phyloP scores from a whole-genome alignment of 192 early-diverging fungal species.

The Backusella sp. region DNA sequence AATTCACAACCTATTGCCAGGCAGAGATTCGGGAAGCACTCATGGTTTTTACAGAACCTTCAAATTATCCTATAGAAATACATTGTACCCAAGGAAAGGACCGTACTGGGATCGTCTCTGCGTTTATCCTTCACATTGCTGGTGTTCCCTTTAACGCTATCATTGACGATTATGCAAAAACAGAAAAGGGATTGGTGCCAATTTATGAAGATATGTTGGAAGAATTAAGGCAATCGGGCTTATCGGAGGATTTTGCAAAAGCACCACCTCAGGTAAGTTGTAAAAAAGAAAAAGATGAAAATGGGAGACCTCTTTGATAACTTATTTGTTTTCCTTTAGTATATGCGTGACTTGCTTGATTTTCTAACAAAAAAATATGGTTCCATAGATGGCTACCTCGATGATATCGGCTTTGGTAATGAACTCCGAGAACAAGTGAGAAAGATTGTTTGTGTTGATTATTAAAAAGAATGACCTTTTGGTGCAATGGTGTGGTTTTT shows the following conservation, averaged over 20 bases:
- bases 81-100: conserved; percentile 72
- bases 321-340: conserved; percentile 6
- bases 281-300: no score
- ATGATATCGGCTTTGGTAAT: conserved; percentile 15
- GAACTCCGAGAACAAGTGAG: conserved; percentile 16
- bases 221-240: conserved; percentile 51
- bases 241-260: conserved; percentile 51
- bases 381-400: conserved; percentile 11
- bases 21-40: conserved; percentile 43
- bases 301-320: no score
- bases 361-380: conserved; percentile 24
- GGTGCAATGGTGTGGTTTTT: neutral
- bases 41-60: conserved; percentile 51
- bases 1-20: conserved; percentile 37
- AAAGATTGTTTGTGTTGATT: conserved; percentile 15
- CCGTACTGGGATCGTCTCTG: conserved; percentile 61
- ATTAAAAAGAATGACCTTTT: neutral
- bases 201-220: conserved; percentile 46
- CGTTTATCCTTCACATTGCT: conserved; percentile 49
- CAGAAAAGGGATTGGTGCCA: conserved; percentile 41
- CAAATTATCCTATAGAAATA: conserved; percentile 57
- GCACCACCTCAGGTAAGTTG: conserved; percentile 41
- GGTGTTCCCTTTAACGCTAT: conserved; percentile 54
- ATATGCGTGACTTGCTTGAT: conserved; percentile 16
- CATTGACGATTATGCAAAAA: conserved; percentile 53